phyloP scores from a whole-genome alignment of 2,329 filamentous ascomycete genomes.

The Botrytis aclada region DNA sequence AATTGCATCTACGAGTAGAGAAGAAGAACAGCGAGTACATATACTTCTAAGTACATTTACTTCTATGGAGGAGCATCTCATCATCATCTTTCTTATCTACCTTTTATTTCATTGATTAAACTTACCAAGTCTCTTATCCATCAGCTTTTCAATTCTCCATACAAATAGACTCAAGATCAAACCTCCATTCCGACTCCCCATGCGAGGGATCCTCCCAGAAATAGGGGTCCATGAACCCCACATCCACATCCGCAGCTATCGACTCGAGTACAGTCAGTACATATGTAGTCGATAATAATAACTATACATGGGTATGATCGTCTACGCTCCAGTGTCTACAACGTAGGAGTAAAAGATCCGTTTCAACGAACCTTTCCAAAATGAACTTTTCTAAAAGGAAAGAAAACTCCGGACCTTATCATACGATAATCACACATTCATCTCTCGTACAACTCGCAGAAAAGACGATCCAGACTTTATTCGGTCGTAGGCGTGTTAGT shows the following conservation, averaged over 20 bases:
- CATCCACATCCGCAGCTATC: background rate
- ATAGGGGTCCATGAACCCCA: background rate
- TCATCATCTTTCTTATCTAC: too few relatives aligned
- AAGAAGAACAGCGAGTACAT: background rate
- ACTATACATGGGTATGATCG: background rate
- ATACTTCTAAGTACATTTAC: too few relatives aligned
- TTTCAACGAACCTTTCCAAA: background rate
- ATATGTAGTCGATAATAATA: too few relatives aligned
- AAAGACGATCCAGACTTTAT: background rate
- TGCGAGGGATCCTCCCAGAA: background rate
- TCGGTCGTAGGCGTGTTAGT: background rate
- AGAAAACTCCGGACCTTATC: background rate
- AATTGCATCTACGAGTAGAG: background rate
- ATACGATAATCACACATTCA: background rate
- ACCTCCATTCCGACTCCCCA: background rate
- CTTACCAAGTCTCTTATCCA: background rate
- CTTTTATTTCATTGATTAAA: background rate
- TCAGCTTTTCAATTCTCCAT: too few relatives aligned
- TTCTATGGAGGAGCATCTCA: too few relatives aligned
- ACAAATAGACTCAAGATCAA: background rate
- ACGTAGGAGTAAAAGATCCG: slow-evolving; percentile 7
- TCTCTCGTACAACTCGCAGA: background rate
- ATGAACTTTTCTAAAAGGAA: background rate
- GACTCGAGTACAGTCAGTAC: too few relatives aligned
- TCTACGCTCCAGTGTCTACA: background rate